These are phyloP conservation scores for Hevea brasiliensis DNA, from an alignment of 345 rosid species.

Conservation along the genomic window DNA sequence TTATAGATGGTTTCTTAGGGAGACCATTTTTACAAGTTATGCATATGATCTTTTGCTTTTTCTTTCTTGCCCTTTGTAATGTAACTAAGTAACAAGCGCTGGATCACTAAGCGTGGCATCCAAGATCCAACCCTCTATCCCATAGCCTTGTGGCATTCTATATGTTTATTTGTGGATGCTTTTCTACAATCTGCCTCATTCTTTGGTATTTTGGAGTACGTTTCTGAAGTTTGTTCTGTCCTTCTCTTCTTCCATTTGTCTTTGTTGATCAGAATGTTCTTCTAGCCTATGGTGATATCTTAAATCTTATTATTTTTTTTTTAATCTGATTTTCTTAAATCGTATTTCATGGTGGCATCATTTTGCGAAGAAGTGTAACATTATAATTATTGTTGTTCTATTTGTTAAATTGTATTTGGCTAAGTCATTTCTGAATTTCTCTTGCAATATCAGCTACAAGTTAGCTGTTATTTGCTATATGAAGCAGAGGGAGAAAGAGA, in stretches of 20 bases:
- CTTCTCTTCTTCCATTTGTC: background rate
- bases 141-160: background rate
- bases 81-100: background rate
- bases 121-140: background rate
- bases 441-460: background rate
- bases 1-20: no score
- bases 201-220: no score
- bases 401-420: background rate
- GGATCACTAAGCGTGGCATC: background rate
- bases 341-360: background rate
- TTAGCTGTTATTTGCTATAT: background rate
- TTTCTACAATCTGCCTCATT: background rate
- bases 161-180: background rate
- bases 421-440: slow-evolving; percentile 8
- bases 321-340: no score
- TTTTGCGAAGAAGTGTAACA: background rate
- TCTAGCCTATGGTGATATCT: background rate
- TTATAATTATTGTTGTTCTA: background rate
- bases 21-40: background rate
- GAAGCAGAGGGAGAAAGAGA: slow-evolving; percentile 6
- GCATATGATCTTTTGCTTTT: background rate
- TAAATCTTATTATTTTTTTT: no score
- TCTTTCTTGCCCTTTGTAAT: background rate
- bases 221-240: background rate
- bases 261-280: background rate